These are phyloP conservation scores for Coffea eugenioides DNA, from an alignment of 257 asterid genomes.

Conservation along the genomic window DNA sequence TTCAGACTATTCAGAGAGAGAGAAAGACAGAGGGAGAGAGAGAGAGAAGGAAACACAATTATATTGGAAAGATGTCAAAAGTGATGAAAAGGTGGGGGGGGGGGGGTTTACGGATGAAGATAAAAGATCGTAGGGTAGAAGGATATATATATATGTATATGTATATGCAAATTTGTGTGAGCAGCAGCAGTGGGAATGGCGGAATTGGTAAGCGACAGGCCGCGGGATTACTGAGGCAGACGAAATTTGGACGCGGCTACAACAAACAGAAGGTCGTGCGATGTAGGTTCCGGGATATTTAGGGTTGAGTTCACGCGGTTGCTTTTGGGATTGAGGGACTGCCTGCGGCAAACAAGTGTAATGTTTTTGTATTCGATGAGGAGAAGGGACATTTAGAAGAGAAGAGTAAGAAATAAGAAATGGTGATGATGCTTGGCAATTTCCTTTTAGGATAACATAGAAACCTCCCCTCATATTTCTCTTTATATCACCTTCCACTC, in stretches of 20 bases:
- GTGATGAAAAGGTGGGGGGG: too few relatives aligned
- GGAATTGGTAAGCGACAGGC: constrained; percentile 10
- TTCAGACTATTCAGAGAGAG: not conserved
- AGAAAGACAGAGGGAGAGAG: not conserved
- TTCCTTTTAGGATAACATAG: too few relatives aligned
- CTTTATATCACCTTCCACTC: too few relatives aligned
- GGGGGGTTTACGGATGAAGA: not conserved
- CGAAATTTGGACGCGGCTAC: not conserved
- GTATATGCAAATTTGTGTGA: not conserved
- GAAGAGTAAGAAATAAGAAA: not conserved
- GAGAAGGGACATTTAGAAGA: not conserved
- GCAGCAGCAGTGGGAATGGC: not conserved
- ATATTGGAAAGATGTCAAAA: not conserved
- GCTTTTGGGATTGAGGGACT: not conserved
- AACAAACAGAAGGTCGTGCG: too few relatives aligned
- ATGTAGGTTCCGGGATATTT: not conserved
- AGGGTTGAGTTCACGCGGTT: constrained; percentile 3
- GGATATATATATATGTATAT: not conserved
- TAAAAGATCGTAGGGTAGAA: not conserved
- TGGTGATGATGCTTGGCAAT: too few relatives aligned
- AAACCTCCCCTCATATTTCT: too few relatives aligned
- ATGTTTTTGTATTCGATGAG: too few relatives aligned
- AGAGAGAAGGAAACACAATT: not conserved
- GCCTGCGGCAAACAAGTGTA: not conserved
- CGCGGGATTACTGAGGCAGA: not conserved